phyloP scores from a whole-genome alignment of 1,284 basidiomycete species.

The Amylostereum areolatum region DNA sequence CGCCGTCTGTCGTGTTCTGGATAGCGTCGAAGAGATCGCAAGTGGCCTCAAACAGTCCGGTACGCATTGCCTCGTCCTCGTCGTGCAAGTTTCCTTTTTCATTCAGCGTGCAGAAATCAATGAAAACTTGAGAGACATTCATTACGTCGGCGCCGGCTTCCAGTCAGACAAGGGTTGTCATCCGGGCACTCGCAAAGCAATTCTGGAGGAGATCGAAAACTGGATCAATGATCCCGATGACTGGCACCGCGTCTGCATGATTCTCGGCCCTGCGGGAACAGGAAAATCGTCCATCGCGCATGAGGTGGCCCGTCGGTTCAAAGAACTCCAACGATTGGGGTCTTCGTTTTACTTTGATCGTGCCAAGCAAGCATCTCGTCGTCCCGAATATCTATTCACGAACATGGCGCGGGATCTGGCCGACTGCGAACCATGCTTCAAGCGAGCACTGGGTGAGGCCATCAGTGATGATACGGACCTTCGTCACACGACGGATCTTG shows the following conservation, averaged over 20 bases:
- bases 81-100: too few species aligned
- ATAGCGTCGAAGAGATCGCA: conserved; percentile 9
- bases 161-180: conserved; percentile 9
- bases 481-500: conserved; percentile 1
- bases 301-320: background rate
- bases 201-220: conserved; percentile 12
- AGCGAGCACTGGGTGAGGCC: background rate
- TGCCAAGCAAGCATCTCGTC: background rate
- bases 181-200: conserved; percentile 10
- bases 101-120: too few species aligned
- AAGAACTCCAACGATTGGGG: background rate
- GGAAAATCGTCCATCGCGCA: background rate
- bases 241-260: conserved; percentile 8
- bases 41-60: too few species aligned
- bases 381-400: conserved; percentile 4
- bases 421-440: conserved; percentile 3
- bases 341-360: conserved; percentile 9
- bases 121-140: conserved; percentile 11
- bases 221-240: conserved; percentile 15
- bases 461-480: background rate
- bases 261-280: conserved; percentile 2
- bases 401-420: conserved; percentile 10
- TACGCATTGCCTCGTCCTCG: too few species aligned
- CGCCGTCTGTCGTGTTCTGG: conserved; percentile 9
- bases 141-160: conserved; percentile 14